phyloP scores from a whole-genome alignment of 1,284 basidiomycete species.

The Testicularia cyperi region DNA sequence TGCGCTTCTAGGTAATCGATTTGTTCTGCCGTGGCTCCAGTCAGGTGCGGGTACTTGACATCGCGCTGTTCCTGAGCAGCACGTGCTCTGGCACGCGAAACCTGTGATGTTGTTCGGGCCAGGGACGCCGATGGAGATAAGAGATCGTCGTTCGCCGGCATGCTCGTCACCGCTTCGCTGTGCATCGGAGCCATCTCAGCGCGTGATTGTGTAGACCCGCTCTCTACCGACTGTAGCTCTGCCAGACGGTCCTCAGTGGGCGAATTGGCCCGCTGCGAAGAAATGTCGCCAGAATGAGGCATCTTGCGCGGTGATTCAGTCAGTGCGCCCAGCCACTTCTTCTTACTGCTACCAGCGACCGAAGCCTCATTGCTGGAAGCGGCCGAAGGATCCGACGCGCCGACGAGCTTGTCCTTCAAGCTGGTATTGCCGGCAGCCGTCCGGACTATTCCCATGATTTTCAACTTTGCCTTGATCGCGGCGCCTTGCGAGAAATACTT shows the following conservation, averaged over 20 bases:
- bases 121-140: too few relatives aligned
- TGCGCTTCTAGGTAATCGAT: conserved; percentile 53
- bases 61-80: conserved; percentile 19
- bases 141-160: too few relatives aligned
- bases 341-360: conserved; percentile 4
- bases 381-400: background rate
- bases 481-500: conserved; percentile 44
- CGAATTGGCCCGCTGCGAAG: background rate
- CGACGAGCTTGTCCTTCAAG: conserved; percentile 25
- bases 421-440: conserved; percentile 22
- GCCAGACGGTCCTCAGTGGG: background rate
- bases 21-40: conserved; percentile 29
- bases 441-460: conserved; percentile 43
- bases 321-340: conserved; percentile 25
- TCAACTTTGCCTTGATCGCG: conserved; percentile 48
- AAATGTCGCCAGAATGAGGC: conserved; percentile 1
- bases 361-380: background rate
- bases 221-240: too few relatives aligned
- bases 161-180: too few relatives aligned
- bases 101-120: background rate
- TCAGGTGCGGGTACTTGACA: conserved; percentile 31
- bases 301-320: conserved; percentile 13
- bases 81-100: background rate
- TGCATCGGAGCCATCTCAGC: too few relatives aligned
- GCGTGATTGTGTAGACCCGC: too few relatives aligned